Evolutionary conservation across 495 filamentous ascomycete species (phyloP).

Genomic region (Recurvomyces mirabilis): DNA sequence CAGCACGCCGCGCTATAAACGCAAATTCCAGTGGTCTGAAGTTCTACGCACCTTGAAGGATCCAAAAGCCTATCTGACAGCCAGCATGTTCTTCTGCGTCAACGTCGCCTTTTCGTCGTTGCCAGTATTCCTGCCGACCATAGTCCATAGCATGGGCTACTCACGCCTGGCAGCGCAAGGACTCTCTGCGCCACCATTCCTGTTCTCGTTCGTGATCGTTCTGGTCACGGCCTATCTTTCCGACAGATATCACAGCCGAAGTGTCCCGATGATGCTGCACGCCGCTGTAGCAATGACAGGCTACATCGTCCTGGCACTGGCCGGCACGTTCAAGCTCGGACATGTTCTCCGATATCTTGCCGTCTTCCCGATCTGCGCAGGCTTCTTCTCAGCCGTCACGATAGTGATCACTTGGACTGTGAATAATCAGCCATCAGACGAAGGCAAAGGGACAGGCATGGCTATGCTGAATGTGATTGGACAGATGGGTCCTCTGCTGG

Average conservation of each 20-base stretch:
- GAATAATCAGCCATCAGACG: conserved; percentile 37
- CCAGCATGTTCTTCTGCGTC: conserved; percentile 39
- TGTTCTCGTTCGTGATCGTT: conserved; percentile 28
- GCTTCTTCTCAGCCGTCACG: conserved; percentile 53
- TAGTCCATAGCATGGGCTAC: conserved; percentile 30
- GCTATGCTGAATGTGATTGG: conserved; percentile 49
- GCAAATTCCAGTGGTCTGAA: conserved; percentile 39
- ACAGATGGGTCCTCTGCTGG: conserved; percentile 52
- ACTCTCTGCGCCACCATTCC: conserved; percentile 30
- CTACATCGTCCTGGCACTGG: conserved; percentile 48
- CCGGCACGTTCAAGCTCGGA: conserved; percentile 18
- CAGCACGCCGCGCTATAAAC: conserved; percentile 9
- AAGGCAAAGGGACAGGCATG: conserved; percentile 46
- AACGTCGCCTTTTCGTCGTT: conserved; percentile 32
- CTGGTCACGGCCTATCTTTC: conserved; percentile 28
- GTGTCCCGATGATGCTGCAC: conserved; percentile 25
- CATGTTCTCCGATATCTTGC: conserved; percentile 39
- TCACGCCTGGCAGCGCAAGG: conserved; percentile 26
- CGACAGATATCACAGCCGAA: conserved; percentile 25
- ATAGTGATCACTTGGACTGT: conserved; percentile 56
- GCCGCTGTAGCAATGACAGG: conserved; percentile 43
- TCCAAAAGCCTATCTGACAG: conserved; percentile 58
- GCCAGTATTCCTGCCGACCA: conserved; percentile 33
- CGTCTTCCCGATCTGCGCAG: conserved; percentile 46
- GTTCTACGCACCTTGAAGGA: conserved; percentile 45